Conservation (phyloP, 139 green algal genomes). For the Picochlorum sp. region DNA sequence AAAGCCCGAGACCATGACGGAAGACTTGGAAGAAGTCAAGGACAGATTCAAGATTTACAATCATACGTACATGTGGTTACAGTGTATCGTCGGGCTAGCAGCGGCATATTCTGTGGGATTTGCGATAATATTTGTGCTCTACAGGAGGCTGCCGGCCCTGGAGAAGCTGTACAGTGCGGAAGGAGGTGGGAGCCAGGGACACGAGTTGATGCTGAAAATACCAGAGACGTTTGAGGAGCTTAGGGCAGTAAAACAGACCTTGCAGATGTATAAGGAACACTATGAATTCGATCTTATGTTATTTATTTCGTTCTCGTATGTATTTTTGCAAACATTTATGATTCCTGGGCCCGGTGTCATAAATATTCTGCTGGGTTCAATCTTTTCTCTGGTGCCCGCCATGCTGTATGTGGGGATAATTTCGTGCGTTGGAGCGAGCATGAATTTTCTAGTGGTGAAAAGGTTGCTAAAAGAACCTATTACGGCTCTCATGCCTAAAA, state of each 20-base stretch:
- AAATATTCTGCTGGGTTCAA: constrained; percentile 20
- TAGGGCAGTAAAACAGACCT: constrained; percentile 3
- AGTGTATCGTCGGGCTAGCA: constrained; percentile 6
- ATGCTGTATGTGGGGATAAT: constrained; percentile 2
- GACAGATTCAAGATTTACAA: no score
- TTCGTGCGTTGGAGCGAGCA: constrained; percentile 2
- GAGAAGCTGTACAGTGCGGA: no score
- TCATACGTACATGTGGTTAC: neutral
- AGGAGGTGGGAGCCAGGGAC: neutral
- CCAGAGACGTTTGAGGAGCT: constrained; percentile 17
- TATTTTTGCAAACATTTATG: constrained; percentile 38
- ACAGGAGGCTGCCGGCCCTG: no score
- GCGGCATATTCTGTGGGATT: no score
- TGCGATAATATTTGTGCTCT: no score
- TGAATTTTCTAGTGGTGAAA: constrained; percentile 17
- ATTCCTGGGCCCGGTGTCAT: constrained; percentile 14
- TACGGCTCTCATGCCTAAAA: constrained; percentile 5
- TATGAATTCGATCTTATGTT: constrained; percentile 18
- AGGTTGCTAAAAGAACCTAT: constrained; percentile 17
- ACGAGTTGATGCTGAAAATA: constrained; percentile 1
- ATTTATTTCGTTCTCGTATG: constrained; percentile 26
- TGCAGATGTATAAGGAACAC: constrained; percentile 25
- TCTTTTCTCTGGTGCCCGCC: constrained; percentile 13
- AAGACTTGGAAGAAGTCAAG: no score
- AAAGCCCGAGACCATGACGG: no score